These are phyloP conservation scores for Nemania diffusa DNA, from an alignment of 2,329 filamentous ascomycete species.

Conservation along the genomic window DNA sequence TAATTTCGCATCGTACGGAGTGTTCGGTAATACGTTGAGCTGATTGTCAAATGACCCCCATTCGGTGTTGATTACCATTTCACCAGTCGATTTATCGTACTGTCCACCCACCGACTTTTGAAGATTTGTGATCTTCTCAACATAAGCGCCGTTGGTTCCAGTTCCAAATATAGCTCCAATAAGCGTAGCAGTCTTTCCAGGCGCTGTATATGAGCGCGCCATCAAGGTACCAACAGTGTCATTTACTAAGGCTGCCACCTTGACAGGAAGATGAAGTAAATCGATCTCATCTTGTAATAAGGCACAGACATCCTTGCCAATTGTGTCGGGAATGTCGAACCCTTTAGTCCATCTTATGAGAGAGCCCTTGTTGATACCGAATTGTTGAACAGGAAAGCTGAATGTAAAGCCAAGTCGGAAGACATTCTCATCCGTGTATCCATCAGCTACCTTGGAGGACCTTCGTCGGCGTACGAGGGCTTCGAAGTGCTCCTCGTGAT, in stretches of 20 bases:
- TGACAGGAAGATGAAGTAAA: conserved; percentile 84
- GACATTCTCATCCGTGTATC: conserved; percentile 76
- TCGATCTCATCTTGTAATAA: conserved; percentile 92
- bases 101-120: conserved; percentile 78
- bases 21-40: conserved; percentile 86
- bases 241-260: conserved; percentile 95
- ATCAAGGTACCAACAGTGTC: conserved; percentile 98
- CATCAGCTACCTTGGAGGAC: conserved; percentile 67
- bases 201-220: conserved; percentile 95
- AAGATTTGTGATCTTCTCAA: conserved; percentile 88
- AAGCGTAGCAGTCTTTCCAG: conserved; percentile 84
- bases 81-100: conserved; percentile 82
- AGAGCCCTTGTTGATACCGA: conserved; percentile 93
- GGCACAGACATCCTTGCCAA: conserved; percentile 94
- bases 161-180: conserved; percentile 98
- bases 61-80: conserved; percentile 98
- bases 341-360: conserved; percentile 99
- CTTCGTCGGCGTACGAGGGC: conserved; percentile 72
- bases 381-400: conserved; percentile 94
- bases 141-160: conserved; percentile 96
- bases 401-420: conserved; percentile 99
- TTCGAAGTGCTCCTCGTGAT: conserved; percentile 89
- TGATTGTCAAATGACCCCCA: conserved; percentile 99
- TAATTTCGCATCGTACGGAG: conserved; percentile 81
- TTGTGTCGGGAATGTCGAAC: conserved; percentile 93